Base-by-base conservation (phyloP, 805 yeast genomes). In the Pichia phayaonensis region DNA sequence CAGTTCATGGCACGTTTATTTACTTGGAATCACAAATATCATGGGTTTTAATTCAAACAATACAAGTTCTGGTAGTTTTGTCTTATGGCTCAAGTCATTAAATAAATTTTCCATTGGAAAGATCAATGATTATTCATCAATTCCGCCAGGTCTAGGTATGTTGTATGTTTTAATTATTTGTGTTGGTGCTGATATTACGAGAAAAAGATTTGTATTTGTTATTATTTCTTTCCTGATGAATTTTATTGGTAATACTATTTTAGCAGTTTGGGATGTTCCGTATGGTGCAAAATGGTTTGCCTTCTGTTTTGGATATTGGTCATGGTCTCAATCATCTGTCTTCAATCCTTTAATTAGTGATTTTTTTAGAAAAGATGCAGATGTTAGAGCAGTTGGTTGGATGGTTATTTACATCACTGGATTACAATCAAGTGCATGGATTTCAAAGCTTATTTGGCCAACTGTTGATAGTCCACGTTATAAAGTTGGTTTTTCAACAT, bases 11-110 rank as follows among this genome's bases (percentile, higher is more conserved):
- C 80, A 80, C 46, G 72, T 84, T 52, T 82, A 81, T 65, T 72
- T 79, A 2, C 61, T 84, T 27, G 65, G 76, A 8, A 64, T 79
- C 8, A 77, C 79, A 67, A 77, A 79, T 56, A 72, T 80, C 38
- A 71, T 81, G 57, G 79, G 84, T 48, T 80, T 83, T 81, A 82
- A 83, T 66, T 77, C 78, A 59, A 75, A 76, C 62, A 80, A 79
- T 53, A 75, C 79, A 2, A 69, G 75, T 20, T 71, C 79, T 45
- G 84, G 85, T 15, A 72, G 81, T 12, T 81, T 75, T 59, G 64
- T 77, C 6, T 68, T 85, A 51, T 84, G 90, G 90, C 71, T 85
- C 46, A 71, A 77, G 54, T 69, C 80, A 6, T 66, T 76, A 21
- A 61, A 70, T 44, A 66, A 68, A 36, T 80, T 72, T 58, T 59